Base-by-base conservation (phyloP, 805 yeast genomes). In the Tetrapisispora iriomotensis region DNA sequence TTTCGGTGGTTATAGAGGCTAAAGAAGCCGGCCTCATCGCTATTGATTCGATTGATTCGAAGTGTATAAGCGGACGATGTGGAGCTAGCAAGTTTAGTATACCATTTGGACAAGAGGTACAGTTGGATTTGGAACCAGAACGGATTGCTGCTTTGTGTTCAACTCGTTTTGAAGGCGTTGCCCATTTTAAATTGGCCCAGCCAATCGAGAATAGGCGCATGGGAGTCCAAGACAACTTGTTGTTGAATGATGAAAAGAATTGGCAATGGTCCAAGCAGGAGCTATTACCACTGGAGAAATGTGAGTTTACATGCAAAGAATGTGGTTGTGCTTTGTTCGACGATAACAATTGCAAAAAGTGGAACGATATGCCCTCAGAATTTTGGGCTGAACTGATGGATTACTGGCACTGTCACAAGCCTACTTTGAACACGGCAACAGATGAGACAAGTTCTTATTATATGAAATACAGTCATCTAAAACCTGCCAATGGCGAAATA, bases 361-460 rank as follows among this genome's bases (percentile, higher is more conserved):
- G 59, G 8, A 51, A 50, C 39, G 83, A 83, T 28, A 74, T 90
- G 78, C 98, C 98, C 0, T 82, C 94, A 1, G 96, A 87, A 53
- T 66, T 75, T 36, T 90, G 98, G 98, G 76, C 81, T 12, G 98
- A 90, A 56, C 65, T 92, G 72, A 82, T 90, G 94, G 97, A 90
- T 42, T 82, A 82, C 47, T 90, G 98, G 98, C 96, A 90, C 57
- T 90, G 98, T 55, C 96, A 90, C 54, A 82, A 81, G 50, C 94
- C 94, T 0, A 61, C 30, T 43, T 42, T 20, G 8, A 23, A 20
- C 7, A 24, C 42, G 39, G 40, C 8, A 1, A 9, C 31, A 21
- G 10, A 25, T 55, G 34, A 38, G 39, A 29, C 41, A 10, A n/a
- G 15, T 10, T 38, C 40, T 9, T 45, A 45, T 25, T 40, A 44